Base-by-base conservation (phyloP, 2,329 filamentous ascomycete genomes). In the Alternaria longipes region DNA sequence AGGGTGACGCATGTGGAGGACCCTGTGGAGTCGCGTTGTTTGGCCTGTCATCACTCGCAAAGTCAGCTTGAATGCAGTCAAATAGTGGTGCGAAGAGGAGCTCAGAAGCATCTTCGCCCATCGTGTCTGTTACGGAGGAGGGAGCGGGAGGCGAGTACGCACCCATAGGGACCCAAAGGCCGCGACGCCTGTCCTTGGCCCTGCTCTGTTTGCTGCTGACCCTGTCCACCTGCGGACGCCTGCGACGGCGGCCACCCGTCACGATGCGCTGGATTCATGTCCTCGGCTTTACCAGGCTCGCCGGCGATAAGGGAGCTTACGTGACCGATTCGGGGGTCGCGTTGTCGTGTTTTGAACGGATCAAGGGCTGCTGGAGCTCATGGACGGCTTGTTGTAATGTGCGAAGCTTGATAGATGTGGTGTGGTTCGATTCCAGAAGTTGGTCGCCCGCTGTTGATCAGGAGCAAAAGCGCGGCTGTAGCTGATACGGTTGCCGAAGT, bases 171-270 rank as follows among this genome's bases (percentile, higher is more conserved):
- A 50, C 75, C 76, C 41, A 79, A 64, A 24, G 77, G 68, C 38
- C 78, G 75, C 53, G 74, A 67, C 24, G 68, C 64, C 60, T 78
- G 77, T 32, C 67, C 70, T 63, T 75, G 76, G 38, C 51, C 65
- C 61, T 77, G 74, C 26, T 79, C 76, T 58, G 74, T 68, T 72
- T 77, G 76, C 55, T 79, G 67, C 44, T 67, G 66, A 6, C 82
- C 81, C 45, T 84, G 77, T 59, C 85, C 84, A 32, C 85, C 80
- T 56, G 74, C 73, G 47, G 80, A 74, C 56, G 81, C 78, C 67
- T 86, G 85, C 45, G 82, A 66, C 64, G 74, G 73, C 55, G 75
- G 76, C 78, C 78, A 80, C 63, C 74, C 77, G 66, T 80, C 78
- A 68, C 77, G 78, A 73, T 78, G 76, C 63, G 75, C 71, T 71